These are phyloP conservation scores for Pseudogymnoascus sp. DNA, from an alignment of 2,329 filamentous ascomycete species.

Conservation along the genomic window DNA sequence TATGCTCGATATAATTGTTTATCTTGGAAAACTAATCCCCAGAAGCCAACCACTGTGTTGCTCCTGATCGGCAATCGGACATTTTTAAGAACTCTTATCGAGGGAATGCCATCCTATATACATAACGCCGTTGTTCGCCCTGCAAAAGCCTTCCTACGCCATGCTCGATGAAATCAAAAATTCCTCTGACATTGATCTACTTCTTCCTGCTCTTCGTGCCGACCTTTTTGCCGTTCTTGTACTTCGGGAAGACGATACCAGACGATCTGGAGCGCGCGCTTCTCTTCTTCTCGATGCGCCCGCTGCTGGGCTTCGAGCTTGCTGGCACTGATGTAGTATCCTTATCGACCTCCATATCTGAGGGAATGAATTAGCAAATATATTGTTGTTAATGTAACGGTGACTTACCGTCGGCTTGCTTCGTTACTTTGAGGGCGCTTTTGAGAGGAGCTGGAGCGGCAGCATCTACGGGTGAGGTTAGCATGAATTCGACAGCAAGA, in stretches of 20 bases:
- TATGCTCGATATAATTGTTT: not conserved
- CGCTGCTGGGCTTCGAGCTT: conserved; percentile 32
- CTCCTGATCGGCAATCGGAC: not conserved
- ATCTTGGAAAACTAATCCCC: not conserved
- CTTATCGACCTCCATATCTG: conserved; percentile 50
- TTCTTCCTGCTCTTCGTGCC: conserved; percentile 33
- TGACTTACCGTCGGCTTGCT: conserved; percentile 21
- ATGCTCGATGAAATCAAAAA: conserved; percentile 7
- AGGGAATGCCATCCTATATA: not conserved
- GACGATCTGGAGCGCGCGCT: conserved; percentile 38
- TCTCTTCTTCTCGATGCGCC: conserved; percentile 48
- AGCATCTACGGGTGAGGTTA: not conserved
- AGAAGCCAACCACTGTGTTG: not conserved
- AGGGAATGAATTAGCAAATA: not conserved
- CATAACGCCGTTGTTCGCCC: conserved; percentile 2
- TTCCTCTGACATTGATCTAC: not conserved
- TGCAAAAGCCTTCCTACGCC: conserved; percentile 7
- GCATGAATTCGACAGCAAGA: not conserved
- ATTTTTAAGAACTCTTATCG: conserved; percentile 2
- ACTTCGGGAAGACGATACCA: conserved; percentile 52
- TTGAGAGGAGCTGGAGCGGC: conserved; percentile 8
- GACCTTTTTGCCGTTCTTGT: conserved; percentile 41
- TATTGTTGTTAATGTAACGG: not conserved
- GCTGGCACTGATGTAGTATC: conserved; percentile 27
- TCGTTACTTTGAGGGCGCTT: conserved; percentile 14